A percentile compares a stretch with the other conserved stretches of the same genome.
These are phyloP conservation scores for Metschnikowia reukaufii DNA, from an alignment of 805 yeast species.

Conservation along the genomic window DNA sequence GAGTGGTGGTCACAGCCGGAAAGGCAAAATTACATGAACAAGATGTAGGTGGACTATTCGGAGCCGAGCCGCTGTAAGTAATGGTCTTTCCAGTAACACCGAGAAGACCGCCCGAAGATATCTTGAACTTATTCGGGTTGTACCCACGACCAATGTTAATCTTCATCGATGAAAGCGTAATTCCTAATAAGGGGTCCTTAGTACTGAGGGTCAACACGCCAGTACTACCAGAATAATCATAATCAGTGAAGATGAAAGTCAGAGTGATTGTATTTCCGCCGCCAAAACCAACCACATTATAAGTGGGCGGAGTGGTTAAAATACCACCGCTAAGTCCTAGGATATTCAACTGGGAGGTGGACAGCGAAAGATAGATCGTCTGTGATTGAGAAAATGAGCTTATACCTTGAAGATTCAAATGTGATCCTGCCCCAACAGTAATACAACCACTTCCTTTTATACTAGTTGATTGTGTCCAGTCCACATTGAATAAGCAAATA, in stretches of 20 bases:
- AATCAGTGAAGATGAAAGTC: not conserved
- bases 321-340: constrained; percentile 5
- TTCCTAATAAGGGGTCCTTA: not conserved
- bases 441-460: constrained; percentile 29
- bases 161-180: not conserved
- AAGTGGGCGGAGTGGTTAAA: not conserved
- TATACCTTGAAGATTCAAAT: constrained; percentile 2
- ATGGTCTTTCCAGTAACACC: not conserved
- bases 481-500: constrained; percentile 26
- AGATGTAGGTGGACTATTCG: not conserved
- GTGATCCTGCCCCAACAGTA: constrained; percentile 1
- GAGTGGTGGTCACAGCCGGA: not conserved
- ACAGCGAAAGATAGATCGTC: constrained; percentile 5
- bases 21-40: not conserved
- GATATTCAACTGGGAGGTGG: constrained; percentile 3
- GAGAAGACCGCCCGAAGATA: not conserved
- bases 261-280: not conserved
- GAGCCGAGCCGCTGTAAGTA: not conserved
- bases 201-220: not conserved
- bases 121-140: not conserved
- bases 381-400: not conserved
- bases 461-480: constrained; percentile 23
- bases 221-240: not conserved
- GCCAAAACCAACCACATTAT: not conserved
- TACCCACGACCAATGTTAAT: not conserved